Base-by-base conservation (phyloP, 106 monocot genomes). In the Cymbidium sinense region DNA sequence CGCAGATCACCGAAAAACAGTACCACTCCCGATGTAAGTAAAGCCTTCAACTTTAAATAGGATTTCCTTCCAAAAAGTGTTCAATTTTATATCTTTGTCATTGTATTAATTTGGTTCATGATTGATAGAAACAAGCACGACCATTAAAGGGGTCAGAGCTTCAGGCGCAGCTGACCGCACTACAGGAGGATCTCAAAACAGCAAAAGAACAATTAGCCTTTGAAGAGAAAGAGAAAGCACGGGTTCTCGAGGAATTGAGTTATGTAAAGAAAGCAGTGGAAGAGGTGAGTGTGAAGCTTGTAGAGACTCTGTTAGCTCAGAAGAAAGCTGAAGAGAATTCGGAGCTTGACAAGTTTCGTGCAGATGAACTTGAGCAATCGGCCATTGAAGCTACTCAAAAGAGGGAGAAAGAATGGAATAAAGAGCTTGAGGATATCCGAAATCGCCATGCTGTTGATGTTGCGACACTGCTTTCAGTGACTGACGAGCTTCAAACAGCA, bases 341-440 rank as follows among this genome's bases (percentile, higher is more conserved):
- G 0, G 93, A 96, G 82, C 85, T 86, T 18, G 89, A 89, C 76
- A 99, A 92, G 75, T 89, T 95, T 84, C 61, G 90, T 64, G 88
- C 87, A 1, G 86, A 80, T 65, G 98, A 99, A 78, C 69, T 98
- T 75, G 98, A 98, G 82, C 91, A 92, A 70, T 78, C 84, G 0
- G 76, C 80, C 43, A 89, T 92, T 36, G 94, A 91, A 34, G 81
- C 85, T 39, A 79, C 85, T 33, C 87, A 83, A 67, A 81, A 85
- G 72, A 83, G 75, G 77, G 90, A 95, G 64, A 87, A 84, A 8
- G 85, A 80, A 31, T 86, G 84, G 89, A 61, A 81, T 78, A 86
- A 79, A 43, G 93, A 95, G 73, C 78, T 96, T 3, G 92, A 95
- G 19, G 80, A 41, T 23, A 37, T 91, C 5, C 61, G 67, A 4